Conservation (phyloP, 768 basidiomycete species). For the Lentinula aciculospora region DNA sequence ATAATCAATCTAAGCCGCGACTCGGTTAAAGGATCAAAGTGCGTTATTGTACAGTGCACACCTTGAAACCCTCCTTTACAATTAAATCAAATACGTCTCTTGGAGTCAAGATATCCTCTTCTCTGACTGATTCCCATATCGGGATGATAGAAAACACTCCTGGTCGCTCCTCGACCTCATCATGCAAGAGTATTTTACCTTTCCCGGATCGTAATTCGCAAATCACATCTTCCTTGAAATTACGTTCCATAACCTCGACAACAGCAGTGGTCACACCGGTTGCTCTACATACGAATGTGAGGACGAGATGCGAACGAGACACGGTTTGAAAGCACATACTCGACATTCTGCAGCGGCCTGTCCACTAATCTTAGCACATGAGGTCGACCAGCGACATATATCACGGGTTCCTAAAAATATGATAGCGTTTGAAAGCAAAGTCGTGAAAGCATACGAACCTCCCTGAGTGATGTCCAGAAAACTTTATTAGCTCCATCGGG, state of each 20-base stretch:
- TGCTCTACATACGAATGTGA: constrained; percentile 42
- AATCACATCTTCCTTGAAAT: constrained; percentile 83
- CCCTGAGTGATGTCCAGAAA: constrained; percentile 93
- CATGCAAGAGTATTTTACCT: constrained; percentile 86
- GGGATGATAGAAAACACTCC: constrained; percentile 90
- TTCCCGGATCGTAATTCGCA: constrained; percentile 65
- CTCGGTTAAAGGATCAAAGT: background rate
- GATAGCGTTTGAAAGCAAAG: background rate
- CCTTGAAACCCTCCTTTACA: constrained; percentile 71
- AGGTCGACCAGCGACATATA: constrained; percentile 81
- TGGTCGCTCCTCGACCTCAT: constrained; percentile 91
- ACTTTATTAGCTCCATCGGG: constrained; percentile 71
- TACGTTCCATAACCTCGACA: constrained; percentile 88
- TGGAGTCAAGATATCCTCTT: constrained; percentile 83
- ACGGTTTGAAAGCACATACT: constrained; percentile 41
- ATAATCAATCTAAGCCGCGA: constrained; percentile 62
- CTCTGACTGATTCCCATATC: constrained; percentile 85
- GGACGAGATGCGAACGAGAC: no score
- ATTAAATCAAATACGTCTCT: constrained; percentile 76
- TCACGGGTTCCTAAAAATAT: constrained; percentile 73
- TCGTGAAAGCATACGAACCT: constrained; percentile 39
- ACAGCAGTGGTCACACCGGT: constrained; percentile 89
- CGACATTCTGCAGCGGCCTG: constrained; percentile 89
- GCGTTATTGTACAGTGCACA: constrained; percentile 20
- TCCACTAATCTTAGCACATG: constrained; percentile 88